Evolutionary conservation across 768 basidiomycete genomes (phyloP).

Genomic region (Coprinopsis marcescibilis): DNA sequence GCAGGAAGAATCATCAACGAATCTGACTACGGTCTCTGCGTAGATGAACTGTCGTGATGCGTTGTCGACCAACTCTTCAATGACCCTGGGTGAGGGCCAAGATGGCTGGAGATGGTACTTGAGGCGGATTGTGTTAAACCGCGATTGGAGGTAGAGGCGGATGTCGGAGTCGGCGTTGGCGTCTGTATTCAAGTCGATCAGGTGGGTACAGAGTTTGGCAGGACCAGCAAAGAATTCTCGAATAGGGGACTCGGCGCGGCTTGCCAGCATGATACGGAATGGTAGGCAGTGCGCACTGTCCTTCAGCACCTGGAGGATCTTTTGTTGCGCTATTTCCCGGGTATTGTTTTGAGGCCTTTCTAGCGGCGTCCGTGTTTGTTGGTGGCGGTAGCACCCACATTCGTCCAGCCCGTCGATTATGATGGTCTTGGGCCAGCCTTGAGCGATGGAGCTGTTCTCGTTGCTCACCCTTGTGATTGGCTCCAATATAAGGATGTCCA

Average conservation of each 20-base stretch:
- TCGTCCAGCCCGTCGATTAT: conserved; percentile 13
- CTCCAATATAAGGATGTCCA: not conserved
- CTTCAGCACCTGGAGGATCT: too few relatives aligned
- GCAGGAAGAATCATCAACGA: not conserved
- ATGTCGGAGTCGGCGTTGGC: conserved; percentile 1
- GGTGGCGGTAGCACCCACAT: not conserved
- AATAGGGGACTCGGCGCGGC: conserved; percentile 3
- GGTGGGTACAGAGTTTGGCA: too few relatives aligned
- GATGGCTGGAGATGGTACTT: not conserved
- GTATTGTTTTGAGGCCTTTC: too few relatives aligned
- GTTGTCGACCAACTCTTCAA: not conserved
- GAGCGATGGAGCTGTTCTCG: not conserved
- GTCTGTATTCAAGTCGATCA: not conserved
- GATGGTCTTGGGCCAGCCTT: not conserved
- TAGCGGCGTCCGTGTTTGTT: too few relatives aligned
- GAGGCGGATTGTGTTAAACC: not conserved
- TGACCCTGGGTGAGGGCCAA: conserved; percentile 4
- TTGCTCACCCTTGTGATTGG: not conserved
- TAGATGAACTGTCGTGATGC: conserved; percentile 9
- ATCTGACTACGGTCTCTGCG: conserved; percentile 2
- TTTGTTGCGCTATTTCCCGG: too few relatives aligned
- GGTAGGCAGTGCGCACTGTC: too few relatives aligned
- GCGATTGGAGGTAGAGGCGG: not conserved
- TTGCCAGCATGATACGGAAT: conserved; percentile 2
- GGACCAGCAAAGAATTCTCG: not conserved